A percentile compares a stretch with the other conserved stretches of the same genome.
phyloP scores from a whole-genome alignment of 495 filamentous ascomycete genomes.

The Aspergillus funiculosus region DNA sequence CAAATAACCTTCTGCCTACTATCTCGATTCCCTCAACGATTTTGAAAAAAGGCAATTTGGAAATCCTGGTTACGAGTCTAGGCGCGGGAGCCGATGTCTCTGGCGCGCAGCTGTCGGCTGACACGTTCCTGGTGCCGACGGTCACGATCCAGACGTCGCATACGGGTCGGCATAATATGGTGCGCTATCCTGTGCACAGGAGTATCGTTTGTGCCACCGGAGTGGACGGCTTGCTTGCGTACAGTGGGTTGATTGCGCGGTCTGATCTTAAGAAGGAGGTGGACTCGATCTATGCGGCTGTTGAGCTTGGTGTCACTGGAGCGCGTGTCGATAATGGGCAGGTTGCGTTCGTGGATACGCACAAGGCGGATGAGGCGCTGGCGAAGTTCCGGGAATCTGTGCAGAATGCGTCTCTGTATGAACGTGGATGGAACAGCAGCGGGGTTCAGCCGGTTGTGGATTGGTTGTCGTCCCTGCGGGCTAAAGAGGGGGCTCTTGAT shows the following conservation, averaged over 20 bases:
- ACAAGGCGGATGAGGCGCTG: constrained; percentile 52
- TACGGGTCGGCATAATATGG: constrained; percentile 52
- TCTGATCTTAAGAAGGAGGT: constrained; percentile 32
- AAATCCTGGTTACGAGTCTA: constrained; percentile 67
- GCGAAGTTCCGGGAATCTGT: constrained; percentile 60
- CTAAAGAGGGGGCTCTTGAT: constrained; percentile 45
- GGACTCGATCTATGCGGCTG: constrained; percentile 47
- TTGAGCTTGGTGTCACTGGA: constrained; percentile 44
- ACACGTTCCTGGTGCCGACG: constrained; percentile 62
- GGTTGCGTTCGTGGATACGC: constrained; percentile 51
- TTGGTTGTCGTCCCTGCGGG: constrained; percentile 56
- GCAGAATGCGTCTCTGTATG: constrained; percentile 61
- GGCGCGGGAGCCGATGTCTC: constrained; percentile 34
- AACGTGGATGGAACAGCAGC: constrained; percentile 67
- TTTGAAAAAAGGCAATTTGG: constrained; percentile 62
- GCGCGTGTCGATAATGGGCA: constrained; percentile 25
- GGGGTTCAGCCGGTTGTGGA: constrained; percentile 57
- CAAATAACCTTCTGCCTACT: constrained; percentile 46
- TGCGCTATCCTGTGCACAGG: constrained; percentile 82
- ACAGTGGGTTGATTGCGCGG: constrained; percentile 40
- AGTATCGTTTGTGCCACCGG: constrained; percentile 70
- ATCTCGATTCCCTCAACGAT: constrained; percentile 62
- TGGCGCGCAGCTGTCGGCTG: constrained; percentile 46
- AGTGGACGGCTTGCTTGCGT: constrained; percentile 46
- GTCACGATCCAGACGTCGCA: constrained; percentile 60